Conservation (phyloP, 169 alveolate species). For the Plasmodium malariae region DNA sequence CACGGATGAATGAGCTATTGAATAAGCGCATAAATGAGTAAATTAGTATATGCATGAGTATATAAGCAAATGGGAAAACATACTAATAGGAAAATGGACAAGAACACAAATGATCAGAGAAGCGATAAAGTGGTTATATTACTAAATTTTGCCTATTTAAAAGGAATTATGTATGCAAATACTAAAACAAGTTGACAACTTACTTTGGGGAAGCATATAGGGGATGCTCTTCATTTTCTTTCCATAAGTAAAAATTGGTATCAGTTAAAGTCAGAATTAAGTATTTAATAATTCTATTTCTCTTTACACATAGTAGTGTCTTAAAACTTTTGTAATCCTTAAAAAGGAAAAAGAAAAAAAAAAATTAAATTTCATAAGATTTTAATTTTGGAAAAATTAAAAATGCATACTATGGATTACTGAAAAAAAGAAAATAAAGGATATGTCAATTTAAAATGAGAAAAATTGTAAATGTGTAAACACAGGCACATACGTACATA, state of each 20-base stretch:
- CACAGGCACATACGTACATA: neutral
- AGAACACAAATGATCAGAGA: too few species aligned
- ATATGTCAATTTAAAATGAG: neutral
- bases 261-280: constrained; percentile 70
- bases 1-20: neutral
- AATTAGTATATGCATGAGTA: neutral
- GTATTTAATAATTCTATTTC: constrained; percentile 50
- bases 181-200: too few species aligned
- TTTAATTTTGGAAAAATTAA: neutral
- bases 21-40: too few species aligned
- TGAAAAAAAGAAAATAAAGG: neutral
- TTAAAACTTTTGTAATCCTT: constrained; percentile 73
- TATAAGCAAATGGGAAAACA: neutral
- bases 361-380: neutral
- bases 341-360: neutral
- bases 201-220: constrained; percentile 64
- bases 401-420: neutral
- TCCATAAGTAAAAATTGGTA: constrained; percentile 66
- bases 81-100: neutral
- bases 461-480: neutral
- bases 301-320: constrained; percentile 61
- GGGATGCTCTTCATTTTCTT: constrained; percentile 67
- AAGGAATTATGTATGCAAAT: too few species aligned
- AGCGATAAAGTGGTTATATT: too few species aligned
- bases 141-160: too few species aligned